phyloP scores from a whole-genome alignment of 2,329 filamentous ascomycete species.

The Myrmaecium sp. region DNA sequence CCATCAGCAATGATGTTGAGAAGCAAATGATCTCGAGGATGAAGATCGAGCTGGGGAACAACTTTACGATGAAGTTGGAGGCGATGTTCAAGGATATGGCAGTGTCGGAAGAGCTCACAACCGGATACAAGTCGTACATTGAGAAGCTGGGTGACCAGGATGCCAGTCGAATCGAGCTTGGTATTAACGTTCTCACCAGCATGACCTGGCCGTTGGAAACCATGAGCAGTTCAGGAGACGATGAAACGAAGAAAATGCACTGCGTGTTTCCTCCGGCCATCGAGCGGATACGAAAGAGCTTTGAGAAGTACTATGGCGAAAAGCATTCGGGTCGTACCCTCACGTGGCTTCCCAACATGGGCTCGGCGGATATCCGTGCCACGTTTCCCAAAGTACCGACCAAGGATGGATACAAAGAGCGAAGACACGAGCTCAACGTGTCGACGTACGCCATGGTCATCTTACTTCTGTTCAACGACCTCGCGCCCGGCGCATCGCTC shows the following conservation, averaged over 20 bases:
- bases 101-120: slow-evolving; percentile 66
- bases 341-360: slow-evolving; percentile 63
- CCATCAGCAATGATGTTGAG: slow-evolving; percentile 80
- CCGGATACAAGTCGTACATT: slow-evolving; percentile 57
- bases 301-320: slow-evolving; percentile 74
- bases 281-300: slow-evolving; percentile 60
- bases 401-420: slow-evolving; percentile 50
- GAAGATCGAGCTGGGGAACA: slow-evolving; percentile 90
- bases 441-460: slow-evolving; percentile 88
- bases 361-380: slow-evolving; percentile 74
- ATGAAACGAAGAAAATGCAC: slow-evolving; percentile 24
- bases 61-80: slow-evolving; percentile 84
- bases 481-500: slow-evolving; percentile 34
- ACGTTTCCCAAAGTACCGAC: slow-evolving; percentile 55
- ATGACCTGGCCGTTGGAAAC: slow-evolving; percentile 92
- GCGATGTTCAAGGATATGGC: slow-evolving; percentile 97
- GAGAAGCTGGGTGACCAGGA: slow-evolving; percentile 38
- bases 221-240: slow-evolving; percentile 43
- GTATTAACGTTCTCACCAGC: slow-evolving; percentile 72
- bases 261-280: slow-evolving; percentile 65
- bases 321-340: slow-evolving; percentile 79
- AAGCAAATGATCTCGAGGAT: slow-evolving; percentile 92
- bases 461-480: slow-evolving; percentile 73
- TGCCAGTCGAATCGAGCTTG: slow-evolving; percentile 55
- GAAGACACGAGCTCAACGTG: slow-evolving; percentile 78